Base-by-base conservation (phyloP, 352 stramenopile genomes). In the Phytophthora hibernalis region DNA sequence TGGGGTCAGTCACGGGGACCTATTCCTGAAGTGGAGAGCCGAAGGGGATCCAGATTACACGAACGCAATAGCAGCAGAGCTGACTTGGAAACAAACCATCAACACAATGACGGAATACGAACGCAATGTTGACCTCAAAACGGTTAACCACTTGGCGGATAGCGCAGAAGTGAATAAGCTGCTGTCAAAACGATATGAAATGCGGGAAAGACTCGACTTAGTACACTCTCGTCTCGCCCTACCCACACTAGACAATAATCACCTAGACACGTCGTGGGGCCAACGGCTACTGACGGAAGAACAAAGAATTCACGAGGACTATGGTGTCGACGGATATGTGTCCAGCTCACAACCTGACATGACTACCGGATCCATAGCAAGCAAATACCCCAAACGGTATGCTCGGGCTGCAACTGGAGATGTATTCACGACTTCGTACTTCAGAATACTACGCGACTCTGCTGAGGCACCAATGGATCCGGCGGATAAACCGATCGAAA, bases 1-100 rank as follows among this genome's bases (percentile, higher is more conserved):
- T 24, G 54, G 43, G 3, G 54, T 62, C 10, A n/a, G 9, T 10
- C 54, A 62, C 18, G 54, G 18, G 0, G 42, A 53, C 1, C 1
- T 45, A 2, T 44, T 10, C 5, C 15, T 59, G 0, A 30, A 35
- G n/a, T 61, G 54, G 54, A 10, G n/a, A 9, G 42, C 54, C 3
- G 40, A 61, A 44, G 54, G 54, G 9, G 43, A 57, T 20, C 21
- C 35, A 2, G 20, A 22, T 24, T 40, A 24, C 26, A 26, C 47
- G 1, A 20, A 11, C 3, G 4, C 15, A 11, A 15, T 53, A 0
- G 10, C 47, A 24, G 47, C 47, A 4, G 12, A 11, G 15, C 15
- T 21, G 1, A n/a, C n/a, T n/a, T 26, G 26, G 38, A 51, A 40
- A 15, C 18, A 7, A 16, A 20, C 9, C 9, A 12, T 44, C 26